Evolutionary conservation across 2,329 filamentous ascomycete genomes (phyloP).

Genomic region (Dactylonectria macrodidyma): DNA sequence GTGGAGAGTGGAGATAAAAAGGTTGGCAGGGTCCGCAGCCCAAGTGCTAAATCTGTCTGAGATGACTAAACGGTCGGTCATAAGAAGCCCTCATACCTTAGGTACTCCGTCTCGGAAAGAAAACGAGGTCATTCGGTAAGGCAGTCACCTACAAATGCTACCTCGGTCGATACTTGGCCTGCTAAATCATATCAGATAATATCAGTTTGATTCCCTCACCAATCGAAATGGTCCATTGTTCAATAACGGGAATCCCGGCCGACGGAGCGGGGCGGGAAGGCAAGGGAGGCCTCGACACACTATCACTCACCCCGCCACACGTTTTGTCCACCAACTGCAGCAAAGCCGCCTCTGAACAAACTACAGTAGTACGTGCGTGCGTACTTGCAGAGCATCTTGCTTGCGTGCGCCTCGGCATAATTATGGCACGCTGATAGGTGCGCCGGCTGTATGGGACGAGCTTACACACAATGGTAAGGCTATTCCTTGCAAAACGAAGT

Average conservation of each 20-base stretch:
- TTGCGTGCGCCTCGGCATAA: too few species aligned
- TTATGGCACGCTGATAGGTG: background rate
- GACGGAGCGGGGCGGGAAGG: background rate
- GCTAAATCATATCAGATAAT: background rate
- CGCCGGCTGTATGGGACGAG: too few species aligned
- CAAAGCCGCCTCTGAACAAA: background rate
- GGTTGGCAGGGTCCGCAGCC: background rate
- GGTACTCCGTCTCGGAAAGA: too few species aligned
- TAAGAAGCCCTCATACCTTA: background rate
- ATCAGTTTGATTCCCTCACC: background rate
- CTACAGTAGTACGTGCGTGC: too few species aligned
- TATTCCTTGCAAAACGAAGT: too few species aligned
- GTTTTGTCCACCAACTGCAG: constrained; percentile 1
- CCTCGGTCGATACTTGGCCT: too few species aligned
- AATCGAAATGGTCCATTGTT: background rate
- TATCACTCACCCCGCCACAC: constrained; percentile 2
- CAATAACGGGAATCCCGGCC: background rate
- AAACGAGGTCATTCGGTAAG: too few species aligned
- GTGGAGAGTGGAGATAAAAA: background rate
- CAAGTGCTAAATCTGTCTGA: background rate
- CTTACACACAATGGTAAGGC: too few species aligned
- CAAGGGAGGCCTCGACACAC: constrained; percentile 2
- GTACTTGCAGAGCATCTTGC: too few species aligned
- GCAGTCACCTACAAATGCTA: too few species aligned
- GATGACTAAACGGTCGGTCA: constrained; percentile 8